Percentiles rank a stretch among this genome's conserved stretches.
These are phyloP conservation scores for Mycocentrospora acerina DNA, from an alignment of 2,329 filamentous ascomycete genomes.

Conservation along the genomic window DNA sequence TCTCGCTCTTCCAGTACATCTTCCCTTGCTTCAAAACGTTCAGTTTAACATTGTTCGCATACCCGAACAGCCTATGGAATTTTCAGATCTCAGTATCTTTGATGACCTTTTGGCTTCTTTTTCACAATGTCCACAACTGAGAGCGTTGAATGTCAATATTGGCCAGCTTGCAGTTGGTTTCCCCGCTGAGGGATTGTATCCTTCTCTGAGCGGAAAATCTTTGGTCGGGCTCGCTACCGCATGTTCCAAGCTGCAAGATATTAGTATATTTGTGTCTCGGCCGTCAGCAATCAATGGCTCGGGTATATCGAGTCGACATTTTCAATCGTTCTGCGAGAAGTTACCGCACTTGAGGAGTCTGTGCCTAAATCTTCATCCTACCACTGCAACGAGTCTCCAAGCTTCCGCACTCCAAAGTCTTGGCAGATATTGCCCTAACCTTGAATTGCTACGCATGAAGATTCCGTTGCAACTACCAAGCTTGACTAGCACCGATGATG, in stretches of 20 bases:
- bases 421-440: constrained; percentile 22
- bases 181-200: constrained; percentile 22
- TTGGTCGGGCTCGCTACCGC: constrained; percentile 21
- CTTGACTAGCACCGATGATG: constrained; percentile 10
- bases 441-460: constrained; percentile 32
- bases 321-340: constrained; percentile 28
- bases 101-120: constrained; percentile 23
- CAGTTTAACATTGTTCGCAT: constrained; percentile 33
- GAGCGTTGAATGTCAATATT: constrained; percentile 26
- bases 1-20: constrained; percentile 25
- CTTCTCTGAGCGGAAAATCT: constrained; percentile 20
- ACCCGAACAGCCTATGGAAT: constrained; percentile 13
- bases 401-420: constrained; percentile 29
- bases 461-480: constrained; percentile 25
- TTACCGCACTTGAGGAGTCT: constrained; percentile 25
- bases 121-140: constrained; percentile 20
- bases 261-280: constrained; percentile 28
- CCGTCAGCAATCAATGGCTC: constrained; percentile 34
- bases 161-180: constrained; percentile 26
- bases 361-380: constrained; percentile 30
- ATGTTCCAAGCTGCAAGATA: constrained; percentile 25
- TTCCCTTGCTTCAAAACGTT: constrained; percentile 25
- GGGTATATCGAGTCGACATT: constrained; percentile 24
- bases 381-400: constrained; percentile 24
- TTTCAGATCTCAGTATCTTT: constrained; percentile 21